Conservation (phyloP, 1,284 basidiomycete genomes). For the Moniliella sp. region DNA sequence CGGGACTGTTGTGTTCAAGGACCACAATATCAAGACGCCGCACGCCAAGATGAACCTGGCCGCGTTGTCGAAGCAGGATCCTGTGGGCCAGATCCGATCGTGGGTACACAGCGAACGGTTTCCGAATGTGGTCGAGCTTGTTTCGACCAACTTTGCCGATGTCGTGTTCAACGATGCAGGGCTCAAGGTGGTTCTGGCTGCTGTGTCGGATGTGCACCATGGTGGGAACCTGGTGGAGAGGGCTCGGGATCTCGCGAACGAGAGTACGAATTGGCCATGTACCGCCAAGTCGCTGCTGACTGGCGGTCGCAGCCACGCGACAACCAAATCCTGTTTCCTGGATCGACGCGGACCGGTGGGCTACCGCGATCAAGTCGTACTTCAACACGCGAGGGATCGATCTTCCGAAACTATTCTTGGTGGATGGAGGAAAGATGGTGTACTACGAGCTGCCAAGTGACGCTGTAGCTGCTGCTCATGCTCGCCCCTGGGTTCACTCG, state of each 20-base stretch:
- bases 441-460: conserved; percentile 10
- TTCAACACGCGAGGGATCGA: conserved; percentile 7
- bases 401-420: conserved; percentile 10
- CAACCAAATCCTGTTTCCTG: conserved; percentile 14
- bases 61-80: conserved; percentile 1
- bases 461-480: conserved; percentile 1
- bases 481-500: conserved; percentile 1
- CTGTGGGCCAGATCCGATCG: conserved; percentile 4
- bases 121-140: conserved; percentile 16
- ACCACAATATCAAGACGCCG: conserved; percentile 9
- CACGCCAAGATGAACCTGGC: too few relatives aligned
- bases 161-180: conserved; percentile 10
- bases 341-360: conserved; percentile 26
- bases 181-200: conserved; percentile 17
- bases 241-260: conserved; percentile 5
- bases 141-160: conserved; percentile 13
- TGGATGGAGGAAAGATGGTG: conserved; percentile 10
- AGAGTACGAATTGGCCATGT: background rate
- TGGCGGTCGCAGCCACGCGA: background rate
- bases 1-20: conserved; percentile 27
- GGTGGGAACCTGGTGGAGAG: conserved; percentile 1
- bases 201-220: conserved; percentile 15
- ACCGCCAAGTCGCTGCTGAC: background rate
- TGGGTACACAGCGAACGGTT: conserved; percentile 17
- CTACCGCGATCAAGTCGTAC: conserved; percentile 11